A percentile compares a stretch with the other conserved stretches of the same genome.
Evolutionary conservation across 2,329 filamentous ascomycete genomes (phyloP).

Genomic region (Fusarium pseudocircinatum): DNA sequence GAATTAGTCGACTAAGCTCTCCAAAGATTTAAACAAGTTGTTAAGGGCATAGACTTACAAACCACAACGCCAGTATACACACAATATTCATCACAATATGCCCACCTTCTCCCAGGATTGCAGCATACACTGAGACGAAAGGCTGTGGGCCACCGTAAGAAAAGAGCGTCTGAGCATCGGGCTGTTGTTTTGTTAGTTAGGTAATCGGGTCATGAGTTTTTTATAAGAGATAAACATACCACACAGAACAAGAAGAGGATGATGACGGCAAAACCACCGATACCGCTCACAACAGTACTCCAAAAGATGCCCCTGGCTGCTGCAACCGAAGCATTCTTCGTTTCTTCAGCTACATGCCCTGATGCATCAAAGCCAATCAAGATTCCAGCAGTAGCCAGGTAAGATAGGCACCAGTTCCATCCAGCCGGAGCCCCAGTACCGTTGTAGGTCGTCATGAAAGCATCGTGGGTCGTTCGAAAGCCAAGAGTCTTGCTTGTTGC

Average conservation of each 20-base stretch:
- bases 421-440: not conserved
- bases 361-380: not conserved
- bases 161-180: not conserved
- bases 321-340: not conserved
- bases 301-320: not conserved
- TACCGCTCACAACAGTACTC: not conserved
- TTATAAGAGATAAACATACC: not conserved
- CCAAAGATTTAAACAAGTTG: no score
- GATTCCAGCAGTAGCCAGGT: not conserved
- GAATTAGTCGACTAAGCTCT: no score
- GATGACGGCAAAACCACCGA: not conserved
- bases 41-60: not conserved
- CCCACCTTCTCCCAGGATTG: not conserved
- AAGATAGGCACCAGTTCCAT: not conserved
- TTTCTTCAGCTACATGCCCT: not conserved
- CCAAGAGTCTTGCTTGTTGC: not conserved
- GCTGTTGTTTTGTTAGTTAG: not conserved
- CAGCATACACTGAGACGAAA: not conserved
- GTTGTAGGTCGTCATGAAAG: not conserved
- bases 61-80: not conserved
- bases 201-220: no score
- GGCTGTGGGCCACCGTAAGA: not conserved
- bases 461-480: not conserved
- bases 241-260: slow-evolving; percentile 8
- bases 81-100: not conserved